Base-by-base conservation (phyloP, 805 yeast genomes). In the Pichia scutulata region DNA sequence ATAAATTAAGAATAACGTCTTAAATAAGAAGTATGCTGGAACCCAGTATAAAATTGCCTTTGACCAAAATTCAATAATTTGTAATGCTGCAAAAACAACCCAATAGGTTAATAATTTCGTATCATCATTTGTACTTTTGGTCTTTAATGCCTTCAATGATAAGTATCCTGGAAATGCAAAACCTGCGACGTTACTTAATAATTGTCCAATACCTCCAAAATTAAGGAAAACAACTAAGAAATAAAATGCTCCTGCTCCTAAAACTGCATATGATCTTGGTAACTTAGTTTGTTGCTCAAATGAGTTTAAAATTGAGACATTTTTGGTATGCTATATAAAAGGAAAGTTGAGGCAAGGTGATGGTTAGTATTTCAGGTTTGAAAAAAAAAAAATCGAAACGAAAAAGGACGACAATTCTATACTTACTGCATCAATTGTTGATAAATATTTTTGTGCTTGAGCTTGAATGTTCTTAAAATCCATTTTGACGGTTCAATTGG, bases 81-180 rank as follows among this genome's bases (percentile, higher is more conserved):
- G 88, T 73, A 93, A 80, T 60, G 83, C 82, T 16, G 97, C 96
- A 66, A 87, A 93, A n/a, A 93, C 96, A 52, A 93, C 97, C 99
- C 99, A 93, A 76, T 93, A 93, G 14, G 97, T 87, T 64, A 93
- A 78, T 66, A 87, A 80, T 67, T 85, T 84, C 44, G 93, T 82
- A 70, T 93, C 99, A 67, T 92, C 97, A 41, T 72, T 70, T 41
- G 81, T 70, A 18, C 77, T 63, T 10, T 80, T 57, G 22, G 96
- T 85, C 68, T 82, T 86, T 57, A 93, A 75, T 22, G 99, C 98
- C 55, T 79, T 66, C 54, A 93, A 74, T 9, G 98, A 92, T 64
- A 77, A 81, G 73, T 90, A 92, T 48, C 93, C 92, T 43, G 99
- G 99, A 54, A 89, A 67, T 40, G 80, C 88, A 59, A 93, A 87